Base-by-base conservation (phyloP, 257 asterid species). In the Gentiana straminea region DNA sequence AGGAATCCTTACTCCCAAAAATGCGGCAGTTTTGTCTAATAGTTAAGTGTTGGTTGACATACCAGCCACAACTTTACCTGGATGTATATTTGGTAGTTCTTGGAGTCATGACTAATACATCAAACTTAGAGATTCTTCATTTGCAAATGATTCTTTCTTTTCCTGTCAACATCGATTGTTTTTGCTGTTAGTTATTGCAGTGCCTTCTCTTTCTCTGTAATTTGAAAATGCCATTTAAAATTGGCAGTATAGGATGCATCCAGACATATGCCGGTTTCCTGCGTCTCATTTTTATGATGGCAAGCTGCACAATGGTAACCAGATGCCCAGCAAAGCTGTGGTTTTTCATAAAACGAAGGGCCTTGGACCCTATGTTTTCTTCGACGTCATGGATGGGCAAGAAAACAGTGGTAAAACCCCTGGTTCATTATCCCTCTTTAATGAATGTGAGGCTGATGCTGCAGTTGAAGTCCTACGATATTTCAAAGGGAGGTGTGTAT, bases 181-280 rank as follows among this genome's bases (percentile, higher is more conserved):
- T 41, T 41, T 41, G 46, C 46, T 41, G 10, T 5, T 41, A 41
- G 7, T 7, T 41, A 5, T 41, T 4, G 46, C 9, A 5, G 2
- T 24, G 24, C 9, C 46, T 41, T 41, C 9, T 57, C 36, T 53
- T 51, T 63, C 56, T 66, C 34, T 24, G 62, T 65, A 50, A 54
- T 46, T 62, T 33, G 60, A 61, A 65, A 58, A 52, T 4, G 32
- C 57, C 51, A 47, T 64, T 46, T 72, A 54, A 68, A 66, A 56
- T 73, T 74, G 53, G 59, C 98, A 92, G 98, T 92, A 88, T 73
- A 79, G 98, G 89, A 92, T 92, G 98, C 98, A 92, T 68, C 97
- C 95, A 5, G 98, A 87, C 75, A 92, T 92, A 66, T 81, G 94
- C 56, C 83, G 73, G 47, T 92, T 92, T 73, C 98, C 98, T 57